Conservation (phyloP, 768 basidiomycete genomes). For the Tricholoma flavovirens region DNA sequence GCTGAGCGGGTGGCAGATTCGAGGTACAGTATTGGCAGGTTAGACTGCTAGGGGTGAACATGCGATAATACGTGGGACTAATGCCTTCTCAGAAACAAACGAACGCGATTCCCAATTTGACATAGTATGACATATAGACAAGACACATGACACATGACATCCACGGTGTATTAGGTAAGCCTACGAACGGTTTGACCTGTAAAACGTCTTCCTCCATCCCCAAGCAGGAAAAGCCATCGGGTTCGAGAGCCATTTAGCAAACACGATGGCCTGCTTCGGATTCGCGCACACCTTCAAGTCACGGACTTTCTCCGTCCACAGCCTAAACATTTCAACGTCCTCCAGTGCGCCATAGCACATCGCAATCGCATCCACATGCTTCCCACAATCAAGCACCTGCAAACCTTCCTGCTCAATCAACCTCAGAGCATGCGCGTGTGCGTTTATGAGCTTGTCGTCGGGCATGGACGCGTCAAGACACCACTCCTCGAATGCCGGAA, state of each 20-base stretch:
- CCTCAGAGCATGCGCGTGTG: conserved; percentile 24
- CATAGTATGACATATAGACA: too few relatives aligned
- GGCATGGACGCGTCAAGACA: conserved; percentile 21
- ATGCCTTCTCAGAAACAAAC: too few relatives aligned
- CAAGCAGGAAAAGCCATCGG: conserved; percentile 32
- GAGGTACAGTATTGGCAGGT: too few relatives aligned
- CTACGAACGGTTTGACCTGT: conserved; percentile 2
- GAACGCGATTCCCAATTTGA: too few relatives aligned
- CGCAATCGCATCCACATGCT: conserved; percentile 33
- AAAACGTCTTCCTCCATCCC: conserved; percentile 27
- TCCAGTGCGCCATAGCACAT: conserved; percentile 37
- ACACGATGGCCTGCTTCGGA: conserved; percentile 21
- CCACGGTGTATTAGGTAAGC: too few relatives aligned
- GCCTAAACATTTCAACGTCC: conserved; percentile 29
- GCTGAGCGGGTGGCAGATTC: too few relatives aligned
- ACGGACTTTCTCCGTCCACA: conserved; percentile 26
- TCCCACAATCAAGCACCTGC: conserved; percentile 21
- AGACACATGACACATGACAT: too few relatives aligned
- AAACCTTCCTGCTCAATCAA: conserved; percentile 30
- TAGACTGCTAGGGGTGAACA: too few relatives aligned
- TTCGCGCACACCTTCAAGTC: conserved; percentile 16
- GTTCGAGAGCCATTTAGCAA: conserved; percentile 29
- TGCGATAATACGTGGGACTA: too few relatives aligned
- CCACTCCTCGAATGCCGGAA: conserved; percentile 31
- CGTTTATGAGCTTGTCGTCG: conserved; percentile 25